Percentiles rank a stretch among this genome's conserved stretches.
phyloP scores from a whole-genome alignment of 2,329 filamentous ascomycete species.

The Chaetomium olivaceum region DNA sequence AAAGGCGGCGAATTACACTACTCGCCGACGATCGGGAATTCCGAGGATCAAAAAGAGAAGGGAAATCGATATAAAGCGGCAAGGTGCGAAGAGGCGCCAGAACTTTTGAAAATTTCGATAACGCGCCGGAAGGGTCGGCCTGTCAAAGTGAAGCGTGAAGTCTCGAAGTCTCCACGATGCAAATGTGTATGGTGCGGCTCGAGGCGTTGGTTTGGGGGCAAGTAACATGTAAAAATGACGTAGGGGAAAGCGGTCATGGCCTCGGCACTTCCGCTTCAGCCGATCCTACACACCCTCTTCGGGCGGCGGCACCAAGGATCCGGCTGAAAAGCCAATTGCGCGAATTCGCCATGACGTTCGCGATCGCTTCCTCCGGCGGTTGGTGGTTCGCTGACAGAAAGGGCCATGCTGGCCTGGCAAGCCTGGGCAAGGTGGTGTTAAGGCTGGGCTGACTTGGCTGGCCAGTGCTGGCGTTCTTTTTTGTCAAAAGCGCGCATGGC shows the following conservation, averaged over 20 bases:
- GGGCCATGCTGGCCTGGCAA: background rate
- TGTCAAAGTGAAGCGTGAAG: background rate
- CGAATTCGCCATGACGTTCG: slow-evolving; percentile 9
- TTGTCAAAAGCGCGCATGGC: background rate
- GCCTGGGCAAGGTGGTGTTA: background rate
- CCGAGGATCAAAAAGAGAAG: background rate
- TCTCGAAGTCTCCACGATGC: background rate
- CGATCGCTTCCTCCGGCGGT: background rate
- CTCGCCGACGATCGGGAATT: slow-evolving; percentile 3
- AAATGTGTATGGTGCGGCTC: background rate
- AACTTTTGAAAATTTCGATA: slow-evolving; percentile 1
- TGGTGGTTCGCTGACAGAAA: background rate
- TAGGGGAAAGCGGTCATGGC: slow-evolving; percentile 16
- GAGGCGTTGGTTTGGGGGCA: background rate
- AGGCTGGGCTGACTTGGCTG: background rate
- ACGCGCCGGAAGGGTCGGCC: slow-evolving; percentile 23
- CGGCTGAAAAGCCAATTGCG: slow-evolving; percentile 11
- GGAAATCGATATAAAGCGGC: background rate
- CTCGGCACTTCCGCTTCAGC: slow-evolving; percentile 28
- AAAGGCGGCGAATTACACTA: background rate
- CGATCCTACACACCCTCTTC: slow-evolving; percentile 12
- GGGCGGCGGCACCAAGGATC: background rate
- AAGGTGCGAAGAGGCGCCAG: too few relatives aligned
- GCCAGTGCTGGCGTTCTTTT: background rate
- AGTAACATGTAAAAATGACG: slow-evolving; percentile 20